Evolutionary conservation across 108 stramenopile genomes (phyloP).

Genomic region (Cyclostephanos invisitatus): DNA sequence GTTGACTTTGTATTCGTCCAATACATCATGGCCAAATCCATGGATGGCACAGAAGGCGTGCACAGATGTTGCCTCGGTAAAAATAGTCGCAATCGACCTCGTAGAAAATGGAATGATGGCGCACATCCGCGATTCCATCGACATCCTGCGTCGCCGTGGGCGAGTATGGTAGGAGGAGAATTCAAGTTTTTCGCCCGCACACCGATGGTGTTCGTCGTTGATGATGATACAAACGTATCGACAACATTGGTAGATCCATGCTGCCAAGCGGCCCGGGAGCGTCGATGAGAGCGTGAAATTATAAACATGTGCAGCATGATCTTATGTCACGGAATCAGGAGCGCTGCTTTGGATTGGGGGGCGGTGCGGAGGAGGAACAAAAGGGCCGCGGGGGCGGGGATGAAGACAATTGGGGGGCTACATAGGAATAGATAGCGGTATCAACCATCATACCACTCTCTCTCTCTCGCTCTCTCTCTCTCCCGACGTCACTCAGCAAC

Average conservation of each 20-base stretch:
- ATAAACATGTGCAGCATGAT: neutral
- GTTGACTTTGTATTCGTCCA: neutral
- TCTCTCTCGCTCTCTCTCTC: no score
- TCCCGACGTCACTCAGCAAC: no score
- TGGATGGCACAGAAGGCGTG: neutral
- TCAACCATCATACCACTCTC: no score
- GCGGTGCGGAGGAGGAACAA: no score
- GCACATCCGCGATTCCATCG: neutral
- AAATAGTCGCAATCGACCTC: neutral
- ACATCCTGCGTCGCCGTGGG: neutral
- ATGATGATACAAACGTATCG: neutral
- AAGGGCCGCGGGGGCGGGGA: no score
- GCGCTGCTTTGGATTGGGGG: no score
- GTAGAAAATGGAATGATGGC: neutral
- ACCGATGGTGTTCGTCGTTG: neutral
- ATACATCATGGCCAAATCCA: neutral
- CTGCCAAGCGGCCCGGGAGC: neutral
- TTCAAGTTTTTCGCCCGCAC: neutral
- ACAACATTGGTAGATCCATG: neutral
- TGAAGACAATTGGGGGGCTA: no score
- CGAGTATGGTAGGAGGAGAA: neutral
- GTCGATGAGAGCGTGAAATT: neutral
- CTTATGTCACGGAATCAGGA: neutral
- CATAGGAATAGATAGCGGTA: no score
- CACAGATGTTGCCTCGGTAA: neutral